These are phyloP conservation scores for Globisporangium ultimum DNA, from an alignment of 352 stramenopile genomes.

Conservation along the genomic window DNA sequence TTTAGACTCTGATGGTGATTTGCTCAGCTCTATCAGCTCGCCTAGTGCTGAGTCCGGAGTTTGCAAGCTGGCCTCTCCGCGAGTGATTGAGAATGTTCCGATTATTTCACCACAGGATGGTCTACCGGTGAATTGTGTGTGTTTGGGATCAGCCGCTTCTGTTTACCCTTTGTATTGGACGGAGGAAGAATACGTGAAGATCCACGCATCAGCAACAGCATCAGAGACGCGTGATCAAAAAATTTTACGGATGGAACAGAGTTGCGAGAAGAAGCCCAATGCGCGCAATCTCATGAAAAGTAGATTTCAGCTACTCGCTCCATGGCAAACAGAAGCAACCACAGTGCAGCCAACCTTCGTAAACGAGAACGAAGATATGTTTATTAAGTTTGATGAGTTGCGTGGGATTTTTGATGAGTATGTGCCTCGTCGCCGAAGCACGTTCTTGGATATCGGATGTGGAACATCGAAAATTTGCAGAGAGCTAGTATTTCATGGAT, in stretches of 20 bases:
- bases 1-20: constrained; percentile 2
- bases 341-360: neutral
- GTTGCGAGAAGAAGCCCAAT: too few relatives aligned
- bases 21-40: constrained; percentile 7
- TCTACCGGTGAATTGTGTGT: too few relatives aligned
- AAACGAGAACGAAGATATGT: neutral
- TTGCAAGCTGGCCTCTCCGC: constrained; percentile 2
- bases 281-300: too few relatives aligned
- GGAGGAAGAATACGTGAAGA: constrained; percentile 1
- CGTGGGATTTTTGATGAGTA: constrained; percentile 6
- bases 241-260: too few relatives aligned
- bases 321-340: neutral
- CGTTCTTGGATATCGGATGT: constrained; percentile 29
- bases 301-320: neutral
- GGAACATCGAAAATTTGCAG: constrained; percentile 25
- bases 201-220: neutral
- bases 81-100: constrained; percentile 14
- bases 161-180: neutral
- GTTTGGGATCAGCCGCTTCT: neutral
- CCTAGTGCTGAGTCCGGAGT: neutral
- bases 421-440: constrained; percentile 2
- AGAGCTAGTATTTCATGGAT: constrained; percentile 25
- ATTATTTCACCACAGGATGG: neutral
- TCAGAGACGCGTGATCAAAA: neutral
- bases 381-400: constrained; percentile 13